Evolutionary conservation across 257 asterid genomes (phyloP).

Genomic region (Petrea volubilis): DNA sequence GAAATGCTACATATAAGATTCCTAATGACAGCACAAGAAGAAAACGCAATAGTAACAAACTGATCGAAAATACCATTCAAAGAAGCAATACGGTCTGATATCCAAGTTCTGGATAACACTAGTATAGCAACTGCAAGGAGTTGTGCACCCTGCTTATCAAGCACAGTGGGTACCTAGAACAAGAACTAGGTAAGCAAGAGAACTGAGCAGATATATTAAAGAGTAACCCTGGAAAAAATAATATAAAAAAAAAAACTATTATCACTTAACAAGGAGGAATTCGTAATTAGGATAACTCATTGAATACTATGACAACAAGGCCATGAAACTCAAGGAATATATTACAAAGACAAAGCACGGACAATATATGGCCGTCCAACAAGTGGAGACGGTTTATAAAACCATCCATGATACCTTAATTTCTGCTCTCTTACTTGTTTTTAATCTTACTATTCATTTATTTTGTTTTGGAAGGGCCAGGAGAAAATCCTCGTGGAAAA

Average conservation of each 20-base stretch:
- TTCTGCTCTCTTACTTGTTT: not conserved
- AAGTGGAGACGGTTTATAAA: not conserved
- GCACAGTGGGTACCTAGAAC: constrained; percentile 83
- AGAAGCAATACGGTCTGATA: constrained; percentile 98
- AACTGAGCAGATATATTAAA: not conserved
- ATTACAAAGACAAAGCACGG: not conserved
- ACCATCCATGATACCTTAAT: not conserved
- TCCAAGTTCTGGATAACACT: constrained; percentile 92
- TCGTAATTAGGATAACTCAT: not conserved
- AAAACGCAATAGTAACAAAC: constrained; percentile 19
- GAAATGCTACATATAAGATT: constrained; percentile 14
- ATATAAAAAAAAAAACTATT: not conserved
- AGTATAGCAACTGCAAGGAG: constrained; percentile 90
- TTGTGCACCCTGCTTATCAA: constrained; percentile 97
- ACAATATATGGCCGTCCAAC: not conserved
- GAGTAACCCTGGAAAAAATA: no score
- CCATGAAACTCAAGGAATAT: constrained; percentile 17
- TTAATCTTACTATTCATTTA: not conserved
- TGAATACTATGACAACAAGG: not conserved
- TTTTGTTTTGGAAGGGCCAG: not conserved
- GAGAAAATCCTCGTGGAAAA: not conserved
- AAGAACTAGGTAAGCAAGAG: constrained; percentile 30
- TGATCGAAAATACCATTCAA: constrained; percentile 63
- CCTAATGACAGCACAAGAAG: constrained; percentile 22
- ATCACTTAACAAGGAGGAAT: not conserved